These are phyloP conservation scores for Saturnispora halmiae DNA, from an alignment of 805 yeast species.

Conservation along the genomic window DNA sequence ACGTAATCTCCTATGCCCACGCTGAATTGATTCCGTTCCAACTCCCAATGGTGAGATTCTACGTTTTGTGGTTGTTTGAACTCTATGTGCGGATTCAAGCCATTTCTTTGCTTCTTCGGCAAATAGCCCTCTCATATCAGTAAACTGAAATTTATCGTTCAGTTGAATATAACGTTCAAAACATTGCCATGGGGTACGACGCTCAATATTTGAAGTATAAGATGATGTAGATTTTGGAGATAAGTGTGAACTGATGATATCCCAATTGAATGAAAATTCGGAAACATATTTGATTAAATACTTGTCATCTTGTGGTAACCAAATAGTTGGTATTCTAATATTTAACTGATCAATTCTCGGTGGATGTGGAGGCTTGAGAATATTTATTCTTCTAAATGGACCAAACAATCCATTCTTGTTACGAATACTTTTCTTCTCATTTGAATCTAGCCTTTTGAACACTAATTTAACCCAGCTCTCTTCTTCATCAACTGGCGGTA, in stretches of 20 bases:
- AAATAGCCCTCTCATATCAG: slow-evolving; percentile 80
- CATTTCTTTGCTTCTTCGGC: slow-evolving; percentile 81
- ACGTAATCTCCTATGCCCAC: slow-evolving; percentile 83
- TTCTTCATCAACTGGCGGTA: slow-evolving; percentile 57
- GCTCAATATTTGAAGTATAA: slow-evolving; percentile 80
- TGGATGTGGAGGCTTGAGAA: slow-evolving; percentile 82
- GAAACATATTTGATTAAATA: slow-evolving; percentile 71
- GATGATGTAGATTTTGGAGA: slow-evolving; percentile 56
- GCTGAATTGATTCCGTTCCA: slow-evolving; percentile 83
- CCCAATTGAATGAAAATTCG: slow-evolving; percentile 90
- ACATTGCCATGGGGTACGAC: slow-evolving; percentile 98
- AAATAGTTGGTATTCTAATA: slow-evolving; percentile 81
- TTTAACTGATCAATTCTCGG: slow-evolving; percentile 77
- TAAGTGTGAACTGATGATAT: slow-evolving; percentile 73
- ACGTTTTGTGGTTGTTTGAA: slow-evolving; percentile 80
- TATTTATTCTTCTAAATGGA: slow-evolving; percentile 48
- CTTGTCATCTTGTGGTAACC: slow-evolving; percentile 93
- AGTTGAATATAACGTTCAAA: slow-evolving; percentile 92
- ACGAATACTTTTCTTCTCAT: slow-evolving; percentile 33
- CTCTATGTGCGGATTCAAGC: slow-evolving; percentile 85
- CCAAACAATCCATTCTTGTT: slow-evolving; percentile 49
- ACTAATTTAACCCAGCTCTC: slow-evolving; percentile 50
- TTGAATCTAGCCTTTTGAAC: slow-evolving; percentile 39
- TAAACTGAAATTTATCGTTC: slow-evolving; percentile 76
- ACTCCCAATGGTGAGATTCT: slow-evolving; percentile 89